Percentiles rank a stretch among this genome's conserved stretches.
Conservation (phyloP, 2,329 filamentous ascomycete genomes). For the Fonsecaea monophora region DNA sequence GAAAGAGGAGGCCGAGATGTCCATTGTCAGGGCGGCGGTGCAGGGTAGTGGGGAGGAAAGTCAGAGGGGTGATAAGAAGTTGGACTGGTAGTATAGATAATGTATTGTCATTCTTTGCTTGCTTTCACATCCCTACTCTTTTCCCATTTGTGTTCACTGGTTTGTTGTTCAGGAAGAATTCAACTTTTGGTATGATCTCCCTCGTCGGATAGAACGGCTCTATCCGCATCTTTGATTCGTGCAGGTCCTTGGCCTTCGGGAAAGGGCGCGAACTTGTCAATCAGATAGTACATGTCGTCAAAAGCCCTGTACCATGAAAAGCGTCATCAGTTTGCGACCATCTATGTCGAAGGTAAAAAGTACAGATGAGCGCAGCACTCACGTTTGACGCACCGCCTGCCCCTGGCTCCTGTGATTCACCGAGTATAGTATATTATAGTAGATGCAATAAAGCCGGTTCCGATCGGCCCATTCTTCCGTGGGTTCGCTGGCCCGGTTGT, state of each 20-base stretch:
- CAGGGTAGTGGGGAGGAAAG: conserved; percentile 6
- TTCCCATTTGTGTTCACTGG: too few relatives aligned
- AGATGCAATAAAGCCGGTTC: conserved; percentile 37
- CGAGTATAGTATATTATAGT: conserved; percentile 35
- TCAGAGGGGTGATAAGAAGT: conserved; percentile 4
- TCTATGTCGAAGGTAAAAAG: too few relatives aligned
- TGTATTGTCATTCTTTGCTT: not conserved
- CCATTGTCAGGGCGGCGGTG: conserved; percentile 9
- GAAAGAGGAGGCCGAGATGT: conserved; percentile 3
- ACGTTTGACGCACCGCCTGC: conserved; percentile 34
- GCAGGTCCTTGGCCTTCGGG: conserved; percentile 34
- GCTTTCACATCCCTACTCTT: not conserved
- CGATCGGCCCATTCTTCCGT: conserved; percentile 35
- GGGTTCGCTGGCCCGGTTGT: conserved; percentile 32
- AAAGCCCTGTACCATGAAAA: conserved; percentile 35
- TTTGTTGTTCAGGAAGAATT: not conserved
- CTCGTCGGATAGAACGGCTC: conserved; percentile 31
- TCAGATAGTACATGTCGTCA: conserved; percentile 41
- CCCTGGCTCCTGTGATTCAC: conserved; percentile 31
- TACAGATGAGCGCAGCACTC: conserved; percentile 12
- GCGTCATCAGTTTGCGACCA: not conserved
- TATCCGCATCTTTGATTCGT: conserved; percentile 27
- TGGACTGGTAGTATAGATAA: conserved; percentile 19
- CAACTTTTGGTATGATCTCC: conserved; percentile 33
- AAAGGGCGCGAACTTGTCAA: conserved; percentile 42